Evolutionary conservation across 108 stramenopile genomes (phyloP), one percentile per base, ranked within the genome.

Genomic region (Pseudonitzschia multiseries): DNA sequence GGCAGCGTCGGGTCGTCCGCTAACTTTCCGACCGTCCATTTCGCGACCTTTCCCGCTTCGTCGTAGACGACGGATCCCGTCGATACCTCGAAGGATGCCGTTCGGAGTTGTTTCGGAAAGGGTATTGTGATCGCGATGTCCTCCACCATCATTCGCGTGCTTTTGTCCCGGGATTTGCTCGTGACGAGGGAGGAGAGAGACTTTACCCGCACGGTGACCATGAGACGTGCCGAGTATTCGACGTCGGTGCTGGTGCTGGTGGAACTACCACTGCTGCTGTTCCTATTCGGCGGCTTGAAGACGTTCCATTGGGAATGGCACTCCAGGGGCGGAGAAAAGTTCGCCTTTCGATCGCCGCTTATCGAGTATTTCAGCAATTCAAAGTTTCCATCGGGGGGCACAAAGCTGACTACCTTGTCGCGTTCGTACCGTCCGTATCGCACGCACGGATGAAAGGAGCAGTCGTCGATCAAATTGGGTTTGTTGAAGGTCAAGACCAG

Each of bases 371-470:
- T 79, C 98, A 98, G 98, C 41, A 99, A 77, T 73, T 97, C 95
- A 84, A 99, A 99, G 26, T 83, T 71, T 29, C 99, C 99, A 86
- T 99, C 99, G 20, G 99, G 99, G 0, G 99, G 99, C 8, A 99
- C 97, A 80, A 99, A 99, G 69, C 89, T 91, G 26, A 98, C 90
- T 8, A 97, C 94, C 53, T 86, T 78, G 72, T 98, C 98, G 27
- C 84, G 76, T 68, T 98, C 99, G 77, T 83, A 99, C 21, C 96
- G 82, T 13, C 84, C 78, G 78, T 98, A 97, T 61, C 99, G 81
- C 62, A 99, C 98, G 81, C 99, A 99, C 24, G 99, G 99, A 85
- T 99, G 99, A 77, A 99, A 97, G 59, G 86, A 85, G 69, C 97
- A 97, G 84, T 98, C 98, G 72, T 96, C 97, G 76, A 98, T 96